Evolutionary conservation across 1,284 basidiomycete species (phyloP), one percentile per base, ranked within the genome.

Genomic region (Malassezia yamatoensis): DNA sequence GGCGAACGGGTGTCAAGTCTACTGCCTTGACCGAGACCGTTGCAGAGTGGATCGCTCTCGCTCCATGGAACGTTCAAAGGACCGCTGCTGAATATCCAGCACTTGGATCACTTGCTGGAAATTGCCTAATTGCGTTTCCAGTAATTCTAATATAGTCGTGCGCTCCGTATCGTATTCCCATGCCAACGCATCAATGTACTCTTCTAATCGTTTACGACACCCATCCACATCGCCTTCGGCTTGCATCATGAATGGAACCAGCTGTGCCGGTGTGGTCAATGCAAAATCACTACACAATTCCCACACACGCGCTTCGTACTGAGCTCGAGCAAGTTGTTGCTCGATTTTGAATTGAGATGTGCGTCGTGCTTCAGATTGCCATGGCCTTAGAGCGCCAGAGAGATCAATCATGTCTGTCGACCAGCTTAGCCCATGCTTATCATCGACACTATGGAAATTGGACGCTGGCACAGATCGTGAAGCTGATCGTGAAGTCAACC

Each of bases 281-380:
- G 50, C 55, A 45, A 42, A 58, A n/a, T 53, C 50, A 20, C 34
- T 51, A 42, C 55, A 58, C 20, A 58, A 32, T 33, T 42, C 51
- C 50, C 50, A 53, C 9, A 58, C 50, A n/a, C 42, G 55, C 33
- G 55, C 55, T 36, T 53, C 46, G 45, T 53, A 58, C 49, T 32
- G n/a, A 3, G 54, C 54, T 9, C 54, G 54, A 6, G 54, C 48
- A n/a, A 42, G 48, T 2, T 29, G 47, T 39, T 44, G 32, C 42
- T 49, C 53, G 15, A 45, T 34, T 9, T 13, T 34, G 43, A 8
- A 3, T 34, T 13, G 50, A 34, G 18, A 34, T 13, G 47, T 43
- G 11, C 47, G 47, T 21, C 20, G 15, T 32, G 40, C 21, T 18
- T 11, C 38, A 24, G 39, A 15, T 41, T 35, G 24, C 36, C 47